Base-by-base conservation (phyloP, 495 filamentous ascomycete genomes). In the Aspergillus avenaceus region DNA sequence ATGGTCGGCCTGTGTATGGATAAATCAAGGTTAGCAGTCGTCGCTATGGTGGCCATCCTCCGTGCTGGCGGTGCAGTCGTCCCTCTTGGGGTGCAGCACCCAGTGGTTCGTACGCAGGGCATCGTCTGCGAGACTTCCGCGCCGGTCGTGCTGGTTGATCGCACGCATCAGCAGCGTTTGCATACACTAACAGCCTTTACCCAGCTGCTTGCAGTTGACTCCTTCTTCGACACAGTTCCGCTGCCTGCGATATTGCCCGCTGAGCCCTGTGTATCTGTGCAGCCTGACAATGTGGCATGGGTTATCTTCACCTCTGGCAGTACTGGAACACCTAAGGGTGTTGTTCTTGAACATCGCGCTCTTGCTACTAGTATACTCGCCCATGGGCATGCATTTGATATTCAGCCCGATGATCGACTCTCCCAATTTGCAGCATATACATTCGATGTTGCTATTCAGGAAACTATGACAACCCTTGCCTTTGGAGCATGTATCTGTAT, bases 311-410 rank as follows among this genome's bases (percentile, higher is more conserved):
- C 88, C 0, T 89, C 85, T 2, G 88, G 88, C 14, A 88, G 84
- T 9, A 91, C 88, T 0, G 88, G 88, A 6, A 83, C 76, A 0
- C 88, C 88, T 0, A 95, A 95, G 56, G 88, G 88, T 6, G 88
- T 85, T 48, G 73, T 86, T 34, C 76, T 91, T 28, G 87, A 82
- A 2, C 88, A 91, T 54, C 75, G 86, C 8, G 49, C 90, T 85
- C 59, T 74, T 78, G 49, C 53, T 25, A 69, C 52, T 19, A 52
- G 46, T 13, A 47, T 54, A 4, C 14, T 31, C 5, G 45, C 57
- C n/a, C n/a, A n/a, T n/a, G n/a, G n/a, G n/a, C n/a, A n/a, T n/a
- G n/a, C n/a, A n/a, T n/a, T n/a, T n/a, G n/a, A n/a, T n/a, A n/a
- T n/a, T n/a, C n/a, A n/a, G n/a, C n/a, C n/a, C n/a, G n/a, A n/a